Base-by-base conservation (phyloP, 768 basidiomycete genomes). In the Amanita phalloides region DNA sequence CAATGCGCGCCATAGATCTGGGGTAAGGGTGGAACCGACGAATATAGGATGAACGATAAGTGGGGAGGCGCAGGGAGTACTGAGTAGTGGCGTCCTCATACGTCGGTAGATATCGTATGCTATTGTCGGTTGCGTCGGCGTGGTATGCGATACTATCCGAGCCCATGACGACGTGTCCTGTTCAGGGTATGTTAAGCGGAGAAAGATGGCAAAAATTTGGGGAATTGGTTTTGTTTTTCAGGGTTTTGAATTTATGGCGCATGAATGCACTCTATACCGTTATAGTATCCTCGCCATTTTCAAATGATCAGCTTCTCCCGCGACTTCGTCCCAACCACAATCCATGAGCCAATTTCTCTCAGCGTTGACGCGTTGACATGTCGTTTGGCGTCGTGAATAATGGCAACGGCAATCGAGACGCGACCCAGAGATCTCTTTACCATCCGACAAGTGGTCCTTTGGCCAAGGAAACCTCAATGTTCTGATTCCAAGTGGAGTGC, bases 401-500 rank as follows among this genome's bases (percentile, higher is more conserved):
- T 28, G 26, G 4, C 6, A 6, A 11, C 32, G 32, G 10, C 10
- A 32, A 32, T 30, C 32, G 32, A 32, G 9, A 32, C 10, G 32
- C 3, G 32, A 6, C 32, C 9, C 32, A 32, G 32, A 32, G 89
- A 66, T 47, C 78, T 74, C 45, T 82, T 73, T 2, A 84, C 84
- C 72, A 88, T 75, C 1, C 74, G n/a, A n/a, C n/a, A 70, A 2
- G 76, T 68, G 53, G 80, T 84, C 6, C 79, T 68, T 59, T 85
- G 79, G 8, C 86, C 86, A 10, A 86, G 64, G 5, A 77, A 66
- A 13, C 68, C 64, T 17, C 67, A 64, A 46, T 76, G 70, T 48
- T 81, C 77, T 42, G 70, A 71, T 53, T 90, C 87, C 9, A 86
- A 62, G 56, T 90, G 84, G 48, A 86, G 67, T 0, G 83, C 79